Conservation (phyloP, 352 stramenopile species). For the Globisporangium megalacanthum region DNA sequence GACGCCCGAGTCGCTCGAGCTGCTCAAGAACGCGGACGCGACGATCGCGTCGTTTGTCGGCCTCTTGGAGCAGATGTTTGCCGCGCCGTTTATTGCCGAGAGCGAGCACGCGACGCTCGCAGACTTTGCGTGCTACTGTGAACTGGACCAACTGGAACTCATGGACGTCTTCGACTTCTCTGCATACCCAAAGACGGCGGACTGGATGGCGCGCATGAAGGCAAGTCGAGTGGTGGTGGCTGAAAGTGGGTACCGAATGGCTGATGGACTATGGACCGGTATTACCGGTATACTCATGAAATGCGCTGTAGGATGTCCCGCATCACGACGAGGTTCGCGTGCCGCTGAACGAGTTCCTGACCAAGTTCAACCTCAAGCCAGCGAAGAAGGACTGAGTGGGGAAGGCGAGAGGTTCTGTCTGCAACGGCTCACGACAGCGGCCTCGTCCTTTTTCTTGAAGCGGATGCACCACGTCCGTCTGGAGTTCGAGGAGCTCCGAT, state of each 20-base stretch:
- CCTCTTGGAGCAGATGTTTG: slow-evolving; percentile 30
- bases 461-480: too few relatives aligned
- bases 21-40: slow-evolving; percentile 15
- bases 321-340: slow-evolving; percentile 28
- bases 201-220: slow-evolving; percentile 37
- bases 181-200: slow-evolving; percentile 27
- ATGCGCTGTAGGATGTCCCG: slow-evolving; percentile 14
- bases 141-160: slow-evolving; percentile 25
- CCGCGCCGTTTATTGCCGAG: slow-evolving; percentile 19
- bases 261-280: too few relatives aligned
- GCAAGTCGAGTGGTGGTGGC: background rate
- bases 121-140: slow-evolving; percentile 40
- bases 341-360: slow-evolving; percentile 27
- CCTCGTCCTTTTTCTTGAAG: too few relatives aligned
- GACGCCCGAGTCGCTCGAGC: slow-evolving; percentile 16
- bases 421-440: too few relatives aligned
- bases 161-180: slow-evolving; percentile 10
- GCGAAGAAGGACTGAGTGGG: slow-evolving; percentile 1
- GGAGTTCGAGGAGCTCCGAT: too few relatives aligned
- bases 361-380: slow-evolving; percentile 19
- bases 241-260: background rate
- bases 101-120: slow-evolving; percentile 28
- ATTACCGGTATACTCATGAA: too few relatives aligned
- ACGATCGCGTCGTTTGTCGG: slow-evolving; percentile 17
- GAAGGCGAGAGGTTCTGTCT: background rate